Conservation (phyloP, 495 filamentous ascomycete genomes). For the Penicillium desertorum region DNA sequence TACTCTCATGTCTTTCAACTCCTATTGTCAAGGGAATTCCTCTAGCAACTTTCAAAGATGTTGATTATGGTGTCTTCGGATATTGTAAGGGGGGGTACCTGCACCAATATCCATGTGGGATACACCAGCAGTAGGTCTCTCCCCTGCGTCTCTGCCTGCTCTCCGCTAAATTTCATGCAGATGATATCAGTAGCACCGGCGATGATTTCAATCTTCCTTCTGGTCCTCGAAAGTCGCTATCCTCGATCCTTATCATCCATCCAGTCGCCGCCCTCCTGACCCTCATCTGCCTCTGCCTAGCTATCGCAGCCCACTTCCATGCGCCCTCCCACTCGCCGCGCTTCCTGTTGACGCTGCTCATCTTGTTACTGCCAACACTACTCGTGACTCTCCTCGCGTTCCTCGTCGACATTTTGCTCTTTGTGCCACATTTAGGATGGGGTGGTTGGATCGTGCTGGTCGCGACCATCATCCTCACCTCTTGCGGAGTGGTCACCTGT, state of each 20-base stretch:
- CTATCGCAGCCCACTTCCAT: slow-evolving; percentile 81
- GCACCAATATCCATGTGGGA: slow-evolving; percentile 75
- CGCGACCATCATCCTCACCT: slow-evolving; percentile 81
- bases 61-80: slow-evolving; percentile 91
- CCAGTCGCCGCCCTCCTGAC: slow-evolving; percentile 86
- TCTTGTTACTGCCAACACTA: slow-evolving; percentile 81
- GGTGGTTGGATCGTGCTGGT: slow-evolving; percentile 93
- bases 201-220: slow-evolving; percentile 72
- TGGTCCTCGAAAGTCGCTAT: slow-evolving; percentile 76
- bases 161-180: slow-evolving; percentile 26
- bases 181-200: slow-evolving; percentile 43
- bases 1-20: slow-evolving; percentile 88
- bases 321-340: slow-evolving; percentile 88
- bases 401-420: slow-evolving; percentile 91
- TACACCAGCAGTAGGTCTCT: slow-evolving; percentile 75
- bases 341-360: slow-evolving; percentile 79
- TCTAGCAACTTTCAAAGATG: slow-evolving; percentile 69
- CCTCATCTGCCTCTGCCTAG: slow-evolving; percentile 77
- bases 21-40: slow-evolving; percentile 86
- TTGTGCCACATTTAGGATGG: slow-evolving; percentile 91
- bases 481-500: slow-evolving; percentile 84
- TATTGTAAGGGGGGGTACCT: slow-evolving; percentile 66
- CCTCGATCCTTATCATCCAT: slow-evolving; percentile 87
- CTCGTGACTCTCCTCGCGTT: slow-evolving; percentile 85
- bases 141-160: slow-evolving; percentile 19